Evolutionary conservation across 176 grass and related monocot species (phyloP), one percentile per base, ranked within the genome.

Genomic region (Avena atlantica): DNA sequence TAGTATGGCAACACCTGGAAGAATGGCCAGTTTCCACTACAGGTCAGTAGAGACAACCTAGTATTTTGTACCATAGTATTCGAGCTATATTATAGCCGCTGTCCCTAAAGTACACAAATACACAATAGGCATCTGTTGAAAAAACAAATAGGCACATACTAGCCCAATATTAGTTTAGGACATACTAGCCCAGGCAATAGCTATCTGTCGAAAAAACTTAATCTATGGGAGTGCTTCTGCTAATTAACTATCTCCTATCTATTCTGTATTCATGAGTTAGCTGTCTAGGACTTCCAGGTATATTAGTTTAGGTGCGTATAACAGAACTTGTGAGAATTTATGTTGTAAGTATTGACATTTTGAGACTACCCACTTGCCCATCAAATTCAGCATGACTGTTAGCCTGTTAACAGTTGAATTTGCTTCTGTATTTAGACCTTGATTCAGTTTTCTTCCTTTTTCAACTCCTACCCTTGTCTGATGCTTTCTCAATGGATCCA

Each of bases 21-120:
- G 92, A 89, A 86, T 87, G 86, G 68, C 92, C 42, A 86, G 74
- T 86, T 91, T 91, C 61, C 92, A 93, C 47, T 93, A 91, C 84
- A 93, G 92, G 92, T 93, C 21, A 77, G 86, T 70, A 17, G 17
- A 77, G 53, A 51, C 47, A 78, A 53, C 31, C 13, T 37, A 31
- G 15, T 62, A 70, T 68, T 9, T 42, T 76, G 6, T 9, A 23
- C 0, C 8, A 12, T 29, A 12, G 15, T 81, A 1, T 62, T 81
- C 20, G 25, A 61, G 76, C 11, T 81, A 63, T 62, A 61, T 76
- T 81, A 44, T 72, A 70, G 47, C 58, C 47, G 62, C 0, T 70
- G 71, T 12, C 21, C 44, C 50, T 75, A 51, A 55, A 82, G 5
- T 34, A 63, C 70, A 29, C n/a, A 77, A 49, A 2, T 37, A 49